Conservation (phyloP, 2,329 filamentous ascomycete genomes). For the Diaporthe citriasiana region DNA sequence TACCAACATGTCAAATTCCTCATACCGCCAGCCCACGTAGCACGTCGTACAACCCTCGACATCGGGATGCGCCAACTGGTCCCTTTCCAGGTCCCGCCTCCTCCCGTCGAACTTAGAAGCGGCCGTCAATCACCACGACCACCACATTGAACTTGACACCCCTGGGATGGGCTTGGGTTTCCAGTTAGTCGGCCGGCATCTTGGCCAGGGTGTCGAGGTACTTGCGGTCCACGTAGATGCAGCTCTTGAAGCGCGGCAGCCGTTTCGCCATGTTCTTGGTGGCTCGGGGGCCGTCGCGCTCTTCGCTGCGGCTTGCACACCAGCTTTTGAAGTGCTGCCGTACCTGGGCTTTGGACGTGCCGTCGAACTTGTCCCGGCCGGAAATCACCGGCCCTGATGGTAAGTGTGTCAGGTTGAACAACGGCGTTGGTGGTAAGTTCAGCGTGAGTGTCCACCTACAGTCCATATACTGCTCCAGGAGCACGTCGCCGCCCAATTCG, state of each 20-base stretch:
- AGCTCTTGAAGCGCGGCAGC: conserved; percentile 7
- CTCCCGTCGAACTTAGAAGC: not conserved
- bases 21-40: conserved; percentile 9
- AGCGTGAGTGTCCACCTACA: not conserved
- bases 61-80: not conserved
- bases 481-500: not conserved
- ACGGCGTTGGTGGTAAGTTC: not conserved
- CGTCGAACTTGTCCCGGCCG: not conserved
- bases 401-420: not conserved
- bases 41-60: not conserved
- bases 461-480: conserved; percentile 9
- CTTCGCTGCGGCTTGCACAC: conserved; percentile 6
- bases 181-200: not conserved
- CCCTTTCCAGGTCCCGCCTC: not conserved
- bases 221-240: conserved; percentile 11
- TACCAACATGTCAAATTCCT: not conserved
- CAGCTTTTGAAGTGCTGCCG: conserved; percentile 1
- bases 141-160: not conserved
- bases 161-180: not conserved
- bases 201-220: not conserved
- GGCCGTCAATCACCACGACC: not conserved
- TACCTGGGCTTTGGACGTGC: not conserved
- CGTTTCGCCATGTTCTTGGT: not conserved
- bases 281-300: not conserved
- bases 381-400: not conserved